Evolutionary conservation across 352 stramenopile species (phyloP), one percentile per base, ranked within the genome.

Genomic region (Pythium rhizo-oryzae): DNA sequence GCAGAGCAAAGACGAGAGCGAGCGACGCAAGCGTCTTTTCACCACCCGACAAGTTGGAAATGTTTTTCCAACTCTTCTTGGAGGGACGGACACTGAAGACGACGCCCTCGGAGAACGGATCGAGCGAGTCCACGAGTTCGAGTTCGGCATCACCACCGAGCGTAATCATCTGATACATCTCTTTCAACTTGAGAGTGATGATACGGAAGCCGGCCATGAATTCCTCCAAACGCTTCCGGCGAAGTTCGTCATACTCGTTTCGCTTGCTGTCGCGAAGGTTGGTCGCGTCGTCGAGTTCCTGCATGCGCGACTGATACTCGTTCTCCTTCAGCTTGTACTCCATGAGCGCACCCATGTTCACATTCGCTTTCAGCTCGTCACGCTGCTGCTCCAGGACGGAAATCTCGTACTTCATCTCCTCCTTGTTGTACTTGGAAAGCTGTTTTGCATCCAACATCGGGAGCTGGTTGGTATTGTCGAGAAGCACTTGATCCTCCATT

Each of bases 11-110:
- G 30, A 99, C 97, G 8, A 99, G 82, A n/a, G 98, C 97, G 21
- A 99, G 87, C 8, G 97, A 99, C 18, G 96, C 98, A 1, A 99
- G 81, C 0, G 98, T 99, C 81, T 99, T 99, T 76, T 99, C 98
- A 25, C 98, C 98, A 66, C 98, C 98, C 39, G 93, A 99, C 30
- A 99, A 78, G 75, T 99, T 99, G 0, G 96, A 97, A 70, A 99
- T 99, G 70, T 99, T 98, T 78, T 99, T 99, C 98, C 97, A 99
- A 51, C 92, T 99, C 85, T 99, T 99, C 82, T 99, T 99, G 2
- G 97, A 98, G 55, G 98, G 98, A 13, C 98, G 88, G 24, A 99
- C 98, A 64, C 93, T 99, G 76, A 99, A 99, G 2, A 99, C 97
- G 59, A 99, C 98, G 41, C 98, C 98, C 74, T 99, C 97, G 4